Evolutionary conservation across 1,139 yeast genomes (phyloP).

Genomic region (Lodderomyces oxycetoniae): DNA sequence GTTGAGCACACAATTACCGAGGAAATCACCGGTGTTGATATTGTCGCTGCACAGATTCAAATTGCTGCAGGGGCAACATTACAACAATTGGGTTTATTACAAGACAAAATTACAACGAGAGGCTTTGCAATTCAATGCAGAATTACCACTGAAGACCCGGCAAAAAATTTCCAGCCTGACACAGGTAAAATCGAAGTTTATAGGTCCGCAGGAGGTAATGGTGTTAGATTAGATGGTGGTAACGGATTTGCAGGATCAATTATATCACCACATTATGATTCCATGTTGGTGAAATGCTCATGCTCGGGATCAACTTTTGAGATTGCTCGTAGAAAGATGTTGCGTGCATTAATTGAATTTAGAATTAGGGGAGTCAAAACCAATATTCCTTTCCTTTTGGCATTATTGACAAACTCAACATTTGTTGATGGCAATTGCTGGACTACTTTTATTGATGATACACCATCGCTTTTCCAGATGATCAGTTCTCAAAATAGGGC

Average conservation of each 20-base stretch:
- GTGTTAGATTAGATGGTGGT: slow-evolving; percentile 98
- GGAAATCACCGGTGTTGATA: slow-evolving; percentile 96
- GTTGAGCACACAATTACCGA: slow-evolving; percentile 99
- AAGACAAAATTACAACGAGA: slow-evolving; percentile 90
- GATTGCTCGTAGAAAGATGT: slow-evolving; percentile 95
- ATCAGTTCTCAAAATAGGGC: slow-evolving; percentile 95
- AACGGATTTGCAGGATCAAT: slow-evolving; percentile 99
- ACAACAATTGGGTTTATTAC: slow-evolving; percentile 84
- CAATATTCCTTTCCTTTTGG: slow-evolving; percentile 90
- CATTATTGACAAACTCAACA: slow-evolving; percentile 88
- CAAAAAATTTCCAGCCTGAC: slow-evolving; percentile 96
- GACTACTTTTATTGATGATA: slow-evolving; percentile 98
- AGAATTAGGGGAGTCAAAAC: slow-evolving; percentile 99
- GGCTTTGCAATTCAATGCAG: slow-evolving; percentile 99
- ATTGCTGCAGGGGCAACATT: slow-evolving; percentile 98
- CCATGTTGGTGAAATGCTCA: slow-evolving; percentile 96
- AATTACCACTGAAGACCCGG: slow-evolving; percentile 97
- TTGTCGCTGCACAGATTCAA: slow-evolving; percentile 98
- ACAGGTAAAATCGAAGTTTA: slow-evolving; percentile 98
- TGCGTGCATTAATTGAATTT: slow-evolving; percentile 92
- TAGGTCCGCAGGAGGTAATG: slow-evolving; percentile 99
- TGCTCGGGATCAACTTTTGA: slow-evolving; percentile 96
- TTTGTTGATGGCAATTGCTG: slow-evolving; percentile 87
- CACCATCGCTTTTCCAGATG: slow-evolving; percentile 94
- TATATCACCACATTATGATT: slow-evolving; percentile 95